Percentiles rank a stretch among this genome's conserved stretches.
Evolutionary conservation across 768 basidiomycete species (phyloP).

Genomic region (Tulasnella sp.): DNA sequence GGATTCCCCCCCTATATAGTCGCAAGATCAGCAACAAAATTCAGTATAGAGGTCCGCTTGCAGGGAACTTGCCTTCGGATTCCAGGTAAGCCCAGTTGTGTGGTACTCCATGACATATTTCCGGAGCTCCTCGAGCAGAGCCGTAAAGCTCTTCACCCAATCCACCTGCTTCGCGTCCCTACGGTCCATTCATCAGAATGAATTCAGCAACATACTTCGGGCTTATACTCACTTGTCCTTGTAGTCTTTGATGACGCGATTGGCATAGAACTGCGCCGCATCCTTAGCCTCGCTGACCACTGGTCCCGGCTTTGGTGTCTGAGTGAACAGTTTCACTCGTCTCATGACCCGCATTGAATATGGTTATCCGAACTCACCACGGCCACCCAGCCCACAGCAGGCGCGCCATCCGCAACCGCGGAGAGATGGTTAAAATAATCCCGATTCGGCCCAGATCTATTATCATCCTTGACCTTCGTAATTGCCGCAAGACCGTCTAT

Average conservation of each 20-base stretch:
- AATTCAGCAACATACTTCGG: background rate
- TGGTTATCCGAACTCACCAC: constrained; percentile 41
- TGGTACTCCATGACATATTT: constrained; percentile 80
- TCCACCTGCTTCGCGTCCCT: constrained; percentile 82
- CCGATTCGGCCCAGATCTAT: constrained; percentile 42
- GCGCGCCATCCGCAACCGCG: constrained; percentile 70
- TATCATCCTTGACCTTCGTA: constrained; percentile 70
- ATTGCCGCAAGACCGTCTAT: constrained; percentile 64
- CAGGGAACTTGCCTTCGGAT: constrained; percentile 48
- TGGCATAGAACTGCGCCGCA: constrained; percentile 75
- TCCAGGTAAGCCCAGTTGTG: constrained; percentile 83
- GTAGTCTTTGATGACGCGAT: constrained; percentile 83
- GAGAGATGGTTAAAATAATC: constrained; percentile 78
- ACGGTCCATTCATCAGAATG: constrained; percentile 1
- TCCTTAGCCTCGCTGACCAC: constrained; percentile 79
- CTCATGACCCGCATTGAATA: background rate
- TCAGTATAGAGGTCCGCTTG: background rate
- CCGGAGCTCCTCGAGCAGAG: constrained; percentile 64
- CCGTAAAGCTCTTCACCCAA: constrained; percentile 70
- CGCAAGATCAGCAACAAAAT: background rate
- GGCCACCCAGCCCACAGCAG: constrained; percentile 80
- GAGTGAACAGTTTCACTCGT: background rate
- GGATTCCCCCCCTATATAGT: constrained; percentile 5
- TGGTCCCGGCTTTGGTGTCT: constrained; percentile 70
- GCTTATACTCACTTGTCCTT: constrained; percentile 66